Percentiles rank a stretch among this genome's conserved stretches.
phyloP scores from a whole-genome alignment of 2,329 filamentous ascomycete genomes.

The Lachnum nothofagi region DNA sequence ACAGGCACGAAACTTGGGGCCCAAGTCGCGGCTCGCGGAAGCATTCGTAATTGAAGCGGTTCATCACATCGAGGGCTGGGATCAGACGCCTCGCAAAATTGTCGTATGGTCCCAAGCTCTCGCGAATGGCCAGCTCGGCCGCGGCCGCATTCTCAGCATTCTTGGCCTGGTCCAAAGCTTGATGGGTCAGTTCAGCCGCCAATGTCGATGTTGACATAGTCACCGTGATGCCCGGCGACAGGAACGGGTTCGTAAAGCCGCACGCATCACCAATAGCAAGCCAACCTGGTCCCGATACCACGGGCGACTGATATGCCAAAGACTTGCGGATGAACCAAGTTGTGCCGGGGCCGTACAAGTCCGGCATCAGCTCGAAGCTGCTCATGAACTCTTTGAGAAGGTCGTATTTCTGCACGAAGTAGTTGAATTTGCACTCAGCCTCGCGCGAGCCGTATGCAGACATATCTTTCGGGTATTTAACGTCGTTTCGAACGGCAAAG shows the following conservation, averaged over 20 bases:
- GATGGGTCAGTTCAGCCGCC: slow-evolving; percentile 14
- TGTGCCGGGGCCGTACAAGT: slow-evolving; percentile 19
- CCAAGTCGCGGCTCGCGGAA: slow-evolving; percentile 1
- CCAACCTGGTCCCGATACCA: slow-evolving; percentile 26
- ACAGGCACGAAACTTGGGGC: background rate
- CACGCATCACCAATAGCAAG: slow-evolving; percentile 29
- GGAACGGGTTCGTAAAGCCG: slow-evolving; percentile 31
- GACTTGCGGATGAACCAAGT: slow-evolving; percentile 23
- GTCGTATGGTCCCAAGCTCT: background rate
- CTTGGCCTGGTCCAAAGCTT: background rate
- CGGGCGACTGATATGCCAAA: slow-evolving; percentile 17
- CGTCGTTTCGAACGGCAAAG: slow-evolving; percentile 23
- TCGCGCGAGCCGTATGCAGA: slow-evolving; percentile 23
- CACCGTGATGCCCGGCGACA: slow-evolving; percentile 29
- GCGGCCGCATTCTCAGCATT: background rate
- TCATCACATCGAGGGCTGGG: background rate
- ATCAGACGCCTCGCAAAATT: background rate
- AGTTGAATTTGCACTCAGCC: slow-evolving; percentile 29
- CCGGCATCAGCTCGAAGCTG: slow-evolving; percentile 14
- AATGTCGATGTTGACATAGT: slow-evolving; percentile 20
- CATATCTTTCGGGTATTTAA: slow-evolving; percentile 21
- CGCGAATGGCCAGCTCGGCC: background rate
- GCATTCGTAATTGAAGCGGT: slow-evolving; percentile 2
- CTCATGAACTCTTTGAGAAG: slow-evolving; percentile 25
- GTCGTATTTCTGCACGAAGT: slow-evolving; percentile 21